A percentile compares a stretch with the other conserved stretches of the same genome.
Evolutionary conservation across 2,329 filamentous ascomycete species (phyloP).

Genomic region (Alternaria rosae): DNA sequence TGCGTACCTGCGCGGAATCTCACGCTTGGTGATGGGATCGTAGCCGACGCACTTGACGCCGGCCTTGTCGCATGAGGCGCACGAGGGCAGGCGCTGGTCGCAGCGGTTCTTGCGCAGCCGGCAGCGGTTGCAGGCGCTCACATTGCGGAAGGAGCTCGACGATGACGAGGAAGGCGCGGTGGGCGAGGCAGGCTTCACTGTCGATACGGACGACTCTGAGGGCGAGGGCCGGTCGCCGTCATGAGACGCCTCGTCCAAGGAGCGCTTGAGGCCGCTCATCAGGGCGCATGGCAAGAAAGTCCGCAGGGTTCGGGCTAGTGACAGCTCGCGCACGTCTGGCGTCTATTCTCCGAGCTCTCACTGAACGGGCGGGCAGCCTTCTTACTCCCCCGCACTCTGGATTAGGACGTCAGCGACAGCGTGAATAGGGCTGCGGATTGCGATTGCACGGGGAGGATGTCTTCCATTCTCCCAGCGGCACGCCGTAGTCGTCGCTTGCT

Average conservation of each 20-base stretch:
- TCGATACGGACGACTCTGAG: slow-evolving; percentile 29
- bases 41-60: slow-evolving; percentile 91
- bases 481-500: slow-evolving; percentile 14
- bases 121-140: slow-evolving; percentile 90
- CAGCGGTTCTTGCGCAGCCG: slow-evolving; percentile 92
- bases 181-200: slow-evolving; percentile 42
- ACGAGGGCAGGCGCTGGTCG: slow-evolving; percentile 90
- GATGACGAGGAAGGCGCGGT: slow-evolving; percentile 38
- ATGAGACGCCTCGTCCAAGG: slow-evolving; percentile 47
- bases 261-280: slow-evolving; percentile 51
- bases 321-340: slow-evolving; percentile 10
- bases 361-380: no score
- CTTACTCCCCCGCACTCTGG: slow-evolving; percentile 29
- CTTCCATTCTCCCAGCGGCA: slow-evolving; percentile 26
- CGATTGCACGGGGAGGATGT: slow-evolving; percentile 13
- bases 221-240: slow-evolving; percentile 44
- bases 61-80: slow-evolving; percentile 92
- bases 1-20: slow-evolving; percentile 77
- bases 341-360: slow-evolving; percentile 2
- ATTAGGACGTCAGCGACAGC: slow-evolving; percentile 18
- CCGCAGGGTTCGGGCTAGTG: slow-evolving; percentile 13
- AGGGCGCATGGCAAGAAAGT: slow-evolving; percentile 46
- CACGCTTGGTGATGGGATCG: slow-evolving; percentile 93
- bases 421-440: slow-evolving; percentile 8
- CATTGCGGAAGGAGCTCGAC: slow-evolving; percentile 58